A percentile compares a stretch with the other conserved stretches of the same genome.
These are phyloP conservation scores for Zizania palustris DNA, from an alignment of 202 grass and related monocot genomes.

Conservation along the genomic window DNA sequence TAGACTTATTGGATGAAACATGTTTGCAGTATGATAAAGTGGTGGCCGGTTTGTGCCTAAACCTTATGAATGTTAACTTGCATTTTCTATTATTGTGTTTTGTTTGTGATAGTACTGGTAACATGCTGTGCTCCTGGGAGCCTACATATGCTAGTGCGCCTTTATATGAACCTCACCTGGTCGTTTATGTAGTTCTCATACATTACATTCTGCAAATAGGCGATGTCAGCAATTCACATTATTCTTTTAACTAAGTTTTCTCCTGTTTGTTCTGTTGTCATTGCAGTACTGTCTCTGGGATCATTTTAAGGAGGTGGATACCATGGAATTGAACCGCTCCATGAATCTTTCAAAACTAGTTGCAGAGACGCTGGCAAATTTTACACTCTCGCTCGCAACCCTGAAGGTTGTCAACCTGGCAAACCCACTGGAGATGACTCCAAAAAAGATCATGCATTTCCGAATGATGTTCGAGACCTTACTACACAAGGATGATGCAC, in stretches of 20 bases:
- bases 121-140: slow-evolving; percentile 1
- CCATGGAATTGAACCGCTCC: slow-evolving; percentile 68
- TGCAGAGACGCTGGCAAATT: slow-evolving; percentile 67
- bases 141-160: neutral
- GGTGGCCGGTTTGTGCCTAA: too few species aligned
- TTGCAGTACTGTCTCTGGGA: slow-evolving; percentile 87
- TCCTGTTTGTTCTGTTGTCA: slow-evolving; percentile 33
- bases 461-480: slow-evolving; percentile 75
- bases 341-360: slow-evolving; percentile 85
- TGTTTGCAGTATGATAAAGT: neutral
- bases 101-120: slow-evolving; percentile 7
- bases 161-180: neutral
- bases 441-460: slow-evolving; percentile 71
- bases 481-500: slow-evolving; percentile 54
- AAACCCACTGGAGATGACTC: slow-evolving; percentile 59
- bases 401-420: slow-evolving; percentile 73
- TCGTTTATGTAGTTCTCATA: neutral
- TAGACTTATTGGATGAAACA: slow-evolving; percentile 1
- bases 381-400: slow-evolving; percentile 76
- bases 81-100: neutral
- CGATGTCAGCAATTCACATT: neutral
- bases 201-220: neutral
- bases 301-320: slow-evolving; percentile 85
- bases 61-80: slow-evolving; percentile 13
- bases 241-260: slow-evolving; percentile 15